Conservation (phyloP, 257 asterid genomes). For the Solanum verrucosum region DNA sequence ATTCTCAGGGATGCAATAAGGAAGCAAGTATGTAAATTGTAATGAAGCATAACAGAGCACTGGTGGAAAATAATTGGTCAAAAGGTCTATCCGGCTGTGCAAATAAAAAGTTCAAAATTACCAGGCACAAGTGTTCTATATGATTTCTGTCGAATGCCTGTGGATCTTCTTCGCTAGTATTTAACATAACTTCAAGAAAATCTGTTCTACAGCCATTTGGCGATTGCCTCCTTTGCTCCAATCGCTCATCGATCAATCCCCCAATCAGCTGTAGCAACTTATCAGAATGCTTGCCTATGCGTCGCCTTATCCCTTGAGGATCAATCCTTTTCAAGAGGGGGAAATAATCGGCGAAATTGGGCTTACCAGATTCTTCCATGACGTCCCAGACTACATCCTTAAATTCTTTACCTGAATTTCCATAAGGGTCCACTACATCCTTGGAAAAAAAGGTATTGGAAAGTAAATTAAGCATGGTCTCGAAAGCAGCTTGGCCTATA, state of each 20-base stretch:
- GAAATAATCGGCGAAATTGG: conserved; percentile 52
- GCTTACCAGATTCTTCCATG: conserved; percentile 51
- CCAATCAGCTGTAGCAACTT: conserved; percentile 21
- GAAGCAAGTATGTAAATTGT: too few species aligned
- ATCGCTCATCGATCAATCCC: conserved; percentile 32
- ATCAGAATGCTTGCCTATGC: conserved; percentile 25
- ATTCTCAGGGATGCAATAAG: background rate
- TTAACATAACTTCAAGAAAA: background rate
- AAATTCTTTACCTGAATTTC: conserved; percentile 55
- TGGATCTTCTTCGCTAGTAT: background rate
- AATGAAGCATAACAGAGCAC: background rate
- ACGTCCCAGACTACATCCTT: conserved; percentile 43
- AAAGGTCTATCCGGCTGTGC: background rate
- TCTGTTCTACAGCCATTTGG: background rate
- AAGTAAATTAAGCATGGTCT: conserved; percentile 37
- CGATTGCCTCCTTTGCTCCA: conserved; percentile 10
- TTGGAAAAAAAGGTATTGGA: conserved; percentile 46
- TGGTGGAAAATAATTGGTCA: background rate
- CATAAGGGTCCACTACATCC: conserved; percentile 42
- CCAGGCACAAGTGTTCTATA: background rate
- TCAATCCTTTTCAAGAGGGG: conserved; percentile 35
- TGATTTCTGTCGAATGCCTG: background rate
- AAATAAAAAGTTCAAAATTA: background rate
- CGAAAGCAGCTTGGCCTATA: conserved; percentile 46
- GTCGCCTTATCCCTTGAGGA: conserved; percentile 47